Base-by-base conservation (phyloP, 345 rosid genomes). In the Rhodamnia argentea region DNA sequence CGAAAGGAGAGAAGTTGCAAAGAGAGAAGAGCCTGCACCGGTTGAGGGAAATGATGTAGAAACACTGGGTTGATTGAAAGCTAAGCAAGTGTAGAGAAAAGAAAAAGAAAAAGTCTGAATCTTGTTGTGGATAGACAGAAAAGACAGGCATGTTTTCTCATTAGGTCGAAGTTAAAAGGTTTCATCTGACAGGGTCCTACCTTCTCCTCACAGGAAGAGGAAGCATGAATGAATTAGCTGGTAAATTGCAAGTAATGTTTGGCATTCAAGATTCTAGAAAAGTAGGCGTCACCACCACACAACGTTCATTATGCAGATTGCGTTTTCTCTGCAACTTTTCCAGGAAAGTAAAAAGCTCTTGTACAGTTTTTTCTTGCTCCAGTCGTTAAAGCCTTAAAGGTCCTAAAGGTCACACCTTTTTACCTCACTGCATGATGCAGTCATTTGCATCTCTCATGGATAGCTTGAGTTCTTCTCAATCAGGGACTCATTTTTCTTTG, bases 61-160 rank as follows among this genome's bases (percentile, higher is more conserved):
- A 70, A 32, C 44, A 24, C 52, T 52, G 42, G 82, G 20, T 86
- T 86, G 85, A 83, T 60, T 86, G 83, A 53, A 83, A 86, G 85
- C 6, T 8, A 53, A 86, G 82, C 53, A 74, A 86, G 29, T 59
- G 15, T 5, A 40, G 57, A 83, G 84, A 70, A 62, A 82, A n/a
- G 32, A 27, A 83, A 50, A 16, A 27, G 84, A 7, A 24, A 55
- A 40, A 47, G 83, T 22, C 27, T 53, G 50, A 23, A 54, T 32
- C 64, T 83, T 27, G 42, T 83, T n/a, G 27, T 20, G 47, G 40
- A 51, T 70, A 32, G 47, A 70, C 47, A 32, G 78, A 70, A 70
- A 70, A 32, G 78, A 37, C 78, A 18, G 47, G 78, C 78, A 4
- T 37, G 24, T 70, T 70, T 70, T 70, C 78, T 70, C 26, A 70